These are phyloP conservation scores for Sordariomycetes sp. DNA, from an alignment of 2,329 filamentous ascomycete genomes.

Conservation along the genomic window DNA sequence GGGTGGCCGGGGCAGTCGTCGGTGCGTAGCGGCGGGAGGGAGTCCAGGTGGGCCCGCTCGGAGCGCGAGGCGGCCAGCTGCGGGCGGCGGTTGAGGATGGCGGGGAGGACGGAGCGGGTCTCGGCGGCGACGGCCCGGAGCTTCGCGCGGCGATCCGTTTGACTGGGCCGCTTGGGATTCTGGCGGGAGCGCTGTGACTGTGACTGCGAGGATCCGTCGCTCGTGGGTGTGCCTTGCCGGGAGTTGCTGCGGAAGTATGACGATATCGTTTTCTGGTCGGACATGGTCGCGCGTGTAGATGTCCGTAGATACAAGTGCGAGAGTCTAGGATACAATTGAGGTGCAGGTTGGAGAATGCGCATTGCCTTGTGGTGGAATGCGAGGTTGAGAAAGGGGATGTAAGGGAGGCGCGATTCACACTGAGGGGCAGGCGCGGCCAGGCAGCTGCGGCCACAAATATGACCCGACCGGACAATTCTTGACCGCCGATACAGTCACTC, in stretches of 20 bases:
- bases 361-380: neutral
- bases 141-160: neutral
- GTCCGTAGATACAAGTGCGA: neutral
- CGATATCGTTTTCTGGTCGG: neutral
- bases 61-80: constrained; percentile 24
- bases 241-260: neutral
- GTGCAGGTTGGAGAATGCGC: neutral
- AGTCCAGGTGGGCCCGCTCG: constrained; percentile 22
- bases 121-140: constrained; percentile 16
- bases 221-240: neutral
- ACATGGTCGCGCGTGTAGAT: neutral
- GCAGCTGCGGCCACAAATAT: neutral
- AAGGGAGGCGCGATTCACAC: neutral
- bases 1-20: constrained; percentile 29
- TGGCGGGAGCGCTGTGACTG: neutral
- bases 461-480: neutral
- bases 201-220: neutral
- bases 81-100: constrained; percentile 32
- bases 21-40: constrained; percentile 25
- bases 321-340: neutral
- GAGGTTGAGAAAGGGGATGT: neutral
- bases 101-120: constrained; percentile 33
- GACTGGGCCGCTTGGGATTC: neutral
- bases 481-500: no score
- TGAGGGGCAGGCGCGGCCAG: neutral